Conservation (phyloP, 495 filamentous ascomycete genomes). For the Neurospora discreta region DNA sequence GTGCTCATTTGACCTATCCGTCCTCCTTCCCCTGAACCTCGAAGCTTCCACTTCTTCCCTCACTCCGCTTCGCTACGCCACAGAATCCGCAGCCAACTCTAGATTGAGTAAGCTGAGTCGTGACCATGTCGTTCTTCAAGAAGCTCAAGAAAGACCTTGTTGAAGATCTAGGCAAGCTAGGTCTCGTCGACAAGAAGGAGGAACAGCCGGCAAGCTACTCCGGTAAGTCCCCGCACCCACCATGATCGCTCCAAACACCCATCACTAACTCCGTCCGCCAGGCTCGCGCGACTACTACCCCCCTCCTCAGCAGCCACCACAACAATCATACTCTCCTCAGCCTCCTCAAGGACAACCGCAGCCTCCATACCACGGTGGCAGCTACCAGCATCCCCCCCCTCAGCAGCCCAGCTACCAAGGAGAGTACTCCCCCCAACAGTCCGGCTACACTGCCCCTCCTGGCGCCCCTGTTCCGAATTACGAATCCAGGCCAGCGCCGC, state of each 20-base stretch:
- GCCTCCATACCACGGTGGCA: conserved; percentile 21
- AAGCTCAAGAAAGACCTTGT: conserved; percentile 15
- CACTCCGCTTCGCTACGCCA: neutral
- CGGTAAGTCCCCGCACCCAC: neutral
- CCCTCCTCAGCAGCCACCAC: conserved; percentile 5
- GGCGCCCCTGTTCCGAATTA: neutral
- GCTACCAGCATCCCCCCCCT: conserved; percentile 9
- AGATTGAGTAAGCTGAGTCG: neutral
- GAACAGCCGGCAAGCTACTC: conserved; percentile 2
- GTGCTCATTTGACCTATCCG: neutral
- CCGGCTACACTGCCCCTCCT: conserved; percentile 10
- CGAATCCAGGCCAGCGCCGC: conserved; percentile 17
- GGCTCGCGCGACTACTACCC: neutral
- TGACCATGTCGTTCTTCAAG: conserved; percentile 23
- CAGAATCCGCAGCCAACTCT: neutral
- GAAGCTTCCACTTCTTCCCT: neutral
- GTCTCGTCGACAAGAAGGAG: conserved; percentile 14
- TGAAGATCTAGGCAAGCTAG: conserved; percentile 10
- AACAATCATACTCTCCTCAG: conserved; percentile 8
- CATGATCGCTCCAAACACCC: neutral
- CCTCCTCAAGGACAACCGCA: conserved; percentile 12
- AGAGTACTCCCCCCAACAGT: conserved; percentile 1
- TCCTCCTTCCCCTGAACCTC: neutral
- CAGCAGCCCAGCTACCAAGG: conserved; percentile 1
- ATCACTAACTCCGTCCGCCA: neutral